Evolutionary conservation across 768 basidiomycete genomes (phyloP).

Genomic region (Tulasnella sp.): DNA sequence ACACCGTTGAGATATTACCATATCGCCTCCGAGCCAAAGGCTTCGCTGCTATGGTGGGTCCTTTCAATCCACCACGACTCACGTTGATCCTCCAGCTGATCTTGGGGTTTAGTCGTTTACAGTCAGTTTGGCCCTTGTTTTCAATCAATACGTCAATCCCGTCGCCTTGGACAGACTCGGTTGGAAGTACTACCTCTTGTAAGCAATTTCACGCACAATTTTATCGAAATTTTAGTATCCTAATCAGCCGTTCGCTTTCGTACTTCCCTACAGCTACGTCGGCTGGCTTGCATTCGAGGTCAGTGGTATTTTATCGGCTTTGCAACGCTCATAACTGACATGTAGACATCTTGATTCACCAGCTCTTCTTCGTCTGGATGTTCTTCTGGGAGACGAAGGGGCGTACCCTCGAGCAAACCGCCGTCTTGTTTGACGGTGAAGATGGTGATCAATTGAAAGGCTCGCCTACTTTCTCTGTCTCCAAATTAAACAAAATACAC

Average conservation of each 20-base stretch:
- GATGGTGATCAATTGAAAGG: too few relatives aligned
- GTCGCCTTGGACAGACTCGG: constrained; percentile 46
- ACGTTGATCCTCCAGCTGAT: not conserved
- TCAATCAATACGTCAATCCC: constrained; percentile 74
- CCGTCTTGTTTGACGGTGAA: constrained; percentile 21
- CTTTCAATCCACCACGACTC: not conserved
- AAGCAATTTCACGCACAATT: not conserved
- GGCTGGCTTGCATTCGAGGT: constrained; percentile 56
- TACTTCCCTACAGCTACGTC: constrained; percentile 29
- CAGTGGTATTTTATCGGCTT: too few relatives aligned
- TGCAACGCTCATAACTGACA: not conserved
- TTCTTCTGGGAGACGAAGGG: constrained; percentile 20
- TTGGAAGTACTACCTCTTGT: constrained; percentile 29
- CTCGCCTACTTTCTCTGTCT: too few relatives aligned
- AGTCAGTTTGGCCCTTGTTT: constrained; percentile 54
- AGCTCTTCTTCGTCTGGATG: not conserved
- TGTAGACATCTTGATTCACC: not conserved
- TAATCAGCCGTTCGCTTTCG: not conserved
- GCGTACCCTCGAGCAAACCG: constrained; percentile 22
- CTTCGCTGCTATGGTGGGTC: constrained; percentile 56
- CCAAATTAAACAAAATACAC: too few relatives aligned
- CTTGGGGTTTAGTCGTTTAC: constrained; percentile 30
- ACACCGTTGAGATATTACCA: constrained; percentile 65
- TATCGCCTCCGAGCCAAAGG: constrained; percentile 72
- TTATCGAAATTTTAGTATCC: not conserved